Percentiles rank a stretch among this genome's conserved stretches.
These are phyloP conservation scores for Diaporthe ilicicola DNA, from an alignment of 2,329 filamentous ascomycete genomes.

Conservation along the genomic window DNA sequence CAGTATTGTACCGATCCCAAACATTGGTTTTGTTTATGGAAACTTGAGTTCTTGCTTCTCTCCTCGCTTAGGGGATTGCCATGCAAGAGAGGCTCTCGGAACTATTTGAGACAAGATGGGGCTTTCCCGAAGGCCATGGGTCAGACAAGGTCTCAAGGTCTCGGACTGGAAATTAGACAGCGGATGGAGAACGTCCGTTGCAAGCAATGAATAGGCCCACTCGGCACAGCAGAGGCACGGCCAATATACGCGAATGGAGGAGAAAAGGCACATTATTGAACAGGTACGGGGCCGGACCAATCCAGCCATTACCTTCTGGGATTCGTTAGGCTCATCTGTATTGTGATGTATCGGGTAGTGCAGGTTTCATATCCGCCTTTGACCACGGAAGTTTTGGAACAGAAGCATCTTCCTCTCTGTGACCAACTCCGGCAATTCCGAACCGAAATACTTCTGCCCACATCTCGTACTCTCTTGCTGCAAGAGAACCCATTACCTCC, in stretches of 20 bases:
- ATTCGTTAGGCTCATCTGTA: conserved; percentile 19
- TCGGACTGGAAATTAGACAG: neutral
- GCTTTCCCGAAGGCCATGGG: neutral
- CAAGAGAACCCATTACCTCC: conserved; percentile 1
- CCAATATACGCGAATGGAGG: neutral
- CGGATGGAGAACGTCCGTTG: neutral
- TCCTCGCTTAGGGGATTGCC: neutral
- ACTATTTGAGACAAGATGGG: neutral
- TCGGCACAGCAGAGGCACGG: neutral
- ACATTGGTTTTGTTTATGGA: conserved; percentile 35
- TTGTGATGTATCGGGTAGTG: conserved; percentile 13
- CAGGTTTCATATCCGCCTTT: neutral
- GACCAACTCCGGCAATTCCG: conserved; percentile 13
- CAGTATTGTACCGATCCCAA: neutral
- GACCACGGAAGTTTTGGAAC: neutral
- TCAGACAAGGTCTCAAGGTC: neutral
- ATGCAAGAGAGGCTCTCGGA: neutral
- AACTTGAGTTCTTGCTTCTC: conserved; percentile 44
- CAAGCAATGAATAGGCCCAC: neutral
- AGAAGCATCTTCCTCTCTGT: conserved; percentile 10
- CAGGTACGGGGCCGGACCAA: neutral
- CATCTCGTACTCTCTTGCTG: neutral
- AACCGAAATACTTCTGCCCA: neutral
- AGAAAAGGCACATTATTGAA: neutral
- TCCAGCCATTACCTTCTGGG: neutral